Evolutionary conservation across 768 basidiomycete species (phyloP), one percentile per base, ranked within the genome.

Genomic region (Leccinum longicurvipes): DNA sequence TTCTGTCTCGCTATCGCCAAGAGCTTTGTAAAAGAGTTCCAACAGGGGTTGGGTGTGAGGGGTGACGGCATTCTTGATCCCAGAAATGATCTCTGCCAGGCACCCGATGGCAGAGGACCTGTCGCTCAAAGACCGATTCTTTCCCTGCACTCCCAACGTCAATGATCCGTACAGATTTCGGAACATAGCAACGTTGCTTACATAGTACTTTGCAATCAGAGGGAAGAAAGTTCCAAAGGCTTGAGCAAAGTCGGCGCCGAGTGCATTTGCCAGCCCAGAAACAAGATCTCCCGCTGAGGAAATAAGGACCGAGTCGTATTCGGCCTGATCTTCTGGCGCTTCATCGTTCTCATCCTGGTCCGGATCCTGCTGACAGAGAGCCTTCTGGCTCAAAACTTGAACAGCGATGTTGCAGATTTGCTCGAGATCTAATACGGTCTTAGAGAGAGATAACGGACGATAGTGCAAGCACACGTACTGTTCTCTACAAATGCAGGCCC

Each of bases 231-330:
- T 82, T 47, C 72, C 72, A 74, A 98, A 98, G 6, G 89, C 86
- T 55, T 81, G 82, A 11, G 82, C 79, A 65, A 98, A 99, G 71
- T 91, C 91, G 21, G 80, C 59, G 5, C 94, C 94, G n/a, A 96
- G 81, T 8, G 85, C 89, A 56, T 82, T 84, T 29, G 95, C 92
- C 60, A 99, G 76, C 2, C 92, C 81, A 52, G 93, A 86, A 56
- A 98, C 94, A 53, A 99, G 87, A 69, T 99, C 97, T 41, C 89
- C 89, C 25, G 96, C 96, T 24, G 94, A 87, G 25, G 91, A 91
- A 67, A 98, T 90, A 55, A 99, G 81, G 53, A 97, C 91, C 4
- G 95, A 91, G 69, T 99, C 97, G 69, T 93, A 96, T 75, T 99
- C 97, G 1, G 95, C 94, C 65, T 89, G 87, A 60, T 92, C 91